Conservation (phyloP, 345 rosid species). For the Lagerstroemia speciosa region DNA sequence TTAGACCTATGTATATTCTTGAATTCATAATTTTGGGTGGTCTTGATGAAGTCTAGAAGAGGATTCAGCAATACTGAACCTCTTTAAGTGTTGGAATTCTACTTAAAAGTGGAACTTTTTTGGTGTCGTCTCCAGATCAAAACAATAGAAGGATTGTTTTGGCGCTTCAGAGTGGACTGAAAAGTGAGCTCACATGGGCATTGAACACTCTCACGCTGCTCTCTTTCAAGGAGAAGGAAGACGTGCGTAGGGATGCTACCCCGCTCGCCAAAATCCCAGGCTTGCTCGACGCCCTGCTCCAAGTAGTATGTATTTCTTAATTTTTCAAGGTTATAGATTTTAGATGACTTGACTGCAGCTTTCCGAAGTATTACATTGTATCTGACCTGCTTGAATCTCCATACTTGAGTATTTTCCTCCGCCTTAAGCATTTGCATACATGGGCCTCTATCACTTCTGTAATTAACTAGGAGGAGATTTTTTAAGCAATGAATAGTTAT, state of each 20-base stretch:
- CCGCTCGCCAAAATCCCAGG: constrained; percentile 92
- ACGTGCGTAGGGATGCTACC: constrained; percentile 65
- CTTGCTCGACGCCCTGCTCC: constrained; percentile 91
- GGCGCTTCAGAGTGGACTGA: constrained; percentile 92
- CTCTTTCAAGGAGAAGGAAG: constrained; percentile 91
- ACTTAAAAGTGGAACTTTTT: not conserved
- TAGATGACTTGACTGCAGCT: not conserved
- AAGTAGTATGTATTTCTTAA: constrained; percentile 49
- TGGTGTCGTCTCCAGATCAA: constrained; percentile 69
- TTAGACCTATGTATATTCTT: too few relatives aligned
- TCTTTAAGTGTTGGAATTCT: too few relatives aligned
- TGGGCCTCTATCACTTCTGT: not conserved
- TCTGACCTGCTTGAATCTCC: not conserved
- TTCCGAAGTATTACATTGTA: not conserved
- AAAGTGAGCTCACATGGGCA: constrained; percentile 96
- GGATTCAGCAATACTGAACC: too few relatives aligned
- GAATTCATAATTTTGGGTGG: not conserved
- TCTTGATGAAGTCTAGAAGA: not conserved
- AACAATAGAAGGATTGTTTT: constrained; percentile 81
- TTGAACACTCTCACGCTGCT: constrained; percentile 83
- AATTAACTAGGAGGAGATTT: not conserved
- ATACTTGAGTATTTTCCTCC: not conserved
- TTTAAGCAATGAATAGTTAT: not conserved
- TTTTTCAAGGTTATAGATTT: not conserved
- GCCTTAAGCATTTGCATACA: not conserved